Evolutionary conservation across 176 grass and related monocot genomes (phyloP), one percentile per base, ranked within the genome.

Genomic region (Avena atlantica): DNA sequence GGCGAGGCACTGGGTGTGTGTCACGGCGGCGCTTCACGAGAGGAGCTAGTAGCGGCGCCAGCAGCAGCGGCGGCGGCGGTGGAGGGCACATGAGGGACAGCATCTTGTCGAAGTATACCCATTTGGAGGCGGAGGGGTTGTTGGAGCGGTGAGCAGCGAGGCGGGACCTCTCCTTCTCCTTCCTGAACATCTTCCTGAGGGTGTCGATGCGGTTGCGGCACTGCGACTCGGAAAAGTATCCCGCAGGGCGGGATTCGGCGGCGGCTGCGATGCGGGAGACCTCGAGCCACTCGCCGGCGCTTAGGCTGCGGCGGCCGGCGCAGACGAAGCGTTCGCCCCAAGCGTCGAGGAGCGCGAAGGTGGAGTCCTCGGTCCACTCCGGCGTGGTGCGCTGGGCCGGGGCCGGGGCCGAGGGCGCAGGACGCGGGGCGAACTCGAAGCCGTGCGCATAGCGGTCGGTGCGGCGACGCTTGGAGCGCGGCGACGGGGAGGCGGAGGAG

Each of bases 171-270:
- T 85, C 88, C 80, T 86, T 95, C 89, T 98, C 93, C 69, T 91
- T 98, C 85, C 90, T 92, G 15, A 94, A 98, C 86, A 91, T 89
- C 92, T 92, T 95, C 88, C 93, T 89, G 53, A 98, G 78, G 13
- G 91, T 95, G 73, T 95, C 90, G 44, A 98, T 27, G 57, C 92
- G 93, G 90, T 98, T 98, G 60, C 92, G 92, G 78, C 96, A 98
- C 78, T 98, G 91, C 23, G 70, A 36, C 70, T 95, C 93, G 45
- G 90, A 91, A 50, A 59, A 92, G 69, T 89, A 86, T 0, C 71
- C 88, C 15, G 55, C 40, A 0, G 90, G 84, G 2, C 36, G 86
- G 25, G 55, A 71, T 1, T 83, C 86, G 2, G 84, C 85, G 24
- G 83, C 79, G 59, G 86, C 70, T 25, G 63, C 83, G 50, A 83